Evolutionary conservation across 1,284 basidiomycete genomes (phyloP).

Genomic region (Clitocybe nebularis): DNA sequence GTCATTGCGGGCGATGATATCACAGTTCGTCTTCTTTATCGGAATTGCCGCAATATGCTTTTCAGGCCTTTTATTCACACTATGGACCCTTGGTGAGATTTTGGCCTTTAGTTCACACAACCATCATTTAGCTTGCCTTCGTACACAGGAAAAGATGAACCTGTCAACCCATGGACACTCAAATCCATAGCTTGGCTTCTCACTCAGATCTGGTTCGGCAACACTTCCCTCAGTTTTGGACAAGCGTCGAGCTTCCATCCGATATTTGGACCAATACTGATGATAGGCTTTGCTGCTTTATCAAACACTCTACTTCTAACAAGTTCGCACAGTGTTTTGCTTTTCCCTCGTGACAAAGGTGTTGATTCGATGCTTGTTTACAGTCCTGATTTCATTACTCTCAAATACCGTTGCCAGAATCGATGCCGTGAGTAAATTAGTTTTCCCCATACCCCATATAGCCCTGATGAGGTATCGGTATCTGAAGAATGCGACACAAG

Average conservation of each 20-base stretch:
- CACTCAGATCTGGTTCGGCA: slow-evolving; percentile 84
- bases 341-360: neutral
- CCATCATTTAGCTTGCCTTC: neutral
- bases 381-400: slow-evolving; percentile 81
- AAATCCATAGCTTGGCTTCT: slow-evolving; percentile 76
- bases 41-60: slow-evolving; percentile 80
- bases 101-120: neutral
- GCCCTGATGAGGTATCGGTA: too few relatives aligned
- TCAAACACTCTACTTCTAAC: slow-evolving; percentile 78
- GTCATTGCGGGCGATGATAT: slow-evolving; percentile 70
- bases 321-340: slow-evolving; percentile 51
- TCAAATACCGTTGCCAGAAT: slow-evolving; percentile 84
- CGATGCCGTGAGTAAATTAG: slow-evolving; percentile 52
- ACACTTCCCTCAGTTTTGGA: slow-evolving; percentile 67
- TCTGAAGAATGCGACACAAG: slow-evolving; percentile 73
- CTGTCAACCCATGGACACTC: slow-evolving; percentile 54
- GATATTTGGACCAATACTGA: slow-evolving; percentile 79
- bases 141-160: slow-evolving; percentile 3
- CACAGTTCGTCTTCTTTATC: slow-evolving; percentile 84
- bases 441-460: too few relatives aligned
- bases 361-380: slow-evolving; percentile 13
- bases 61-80: slow-evolving; percentile 81
- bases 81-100: slow-evolving; percentile 68
- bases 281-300: slow-evolving; percentile 81
- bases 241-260: slow-evolving; percentile 79